These are phyloP conservation scores for Apiospora aurea DNA, from an alignment of 2,329 filamentous ascomycete genomes.

Conservation along the genomic window DNA sequence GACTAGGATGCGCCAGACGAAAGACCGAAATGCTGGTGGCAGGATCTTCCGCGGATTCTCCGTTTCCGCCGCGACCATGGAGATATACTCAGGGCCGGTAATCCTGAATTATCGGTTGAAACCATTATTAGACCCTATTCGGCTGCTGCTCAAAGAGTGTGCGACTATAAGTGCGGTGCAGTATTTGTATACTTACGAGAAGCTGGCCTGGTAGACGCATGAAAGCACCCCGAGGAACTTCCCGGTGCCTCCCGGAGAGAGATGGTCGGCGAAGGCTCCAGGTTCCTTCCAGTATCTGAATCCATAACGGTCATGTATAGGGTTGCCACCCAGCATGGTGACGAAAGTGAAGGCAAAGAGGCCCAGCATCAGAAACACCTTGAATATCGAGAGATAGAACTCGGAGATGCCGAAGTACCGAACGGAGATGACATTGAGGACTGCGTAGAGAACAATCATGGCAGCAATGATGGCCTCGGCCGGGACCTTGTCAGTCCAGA, in stretches of 20 bases:
- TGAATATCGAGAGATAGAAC: conserved; percentile 52
- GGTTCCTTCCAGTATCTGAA: conserved; percentile 52
- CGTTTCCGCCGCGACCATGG: conserved; percentile 73
- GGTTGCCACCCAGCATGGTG: conserved; percentile 51
- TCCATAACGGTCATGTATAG: conserved; percentile 42
- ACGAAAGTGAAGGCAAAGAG: conserved; percentile 48
- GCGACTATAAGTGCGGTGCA: too few species aligned
- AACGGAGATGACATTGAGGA: conserved; percentile 50
- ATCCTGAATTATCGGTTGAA: conserved; percentile 56
- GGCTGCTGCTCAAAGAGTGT: neutral
- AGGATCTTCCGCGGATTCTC: conserved; percentile 69
- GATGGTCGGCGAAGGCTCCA: conserved; percentile 61
- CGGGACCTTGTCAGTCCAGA: conserved; percentile 55
- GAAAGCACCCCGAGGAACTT: conserved; percentile 47
- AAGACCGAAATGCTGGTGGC: conserved; percentile 74
- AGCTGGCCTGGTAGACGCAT: conserved; percentile 21
- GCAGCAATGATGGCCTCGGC: conserved; percentile 53
- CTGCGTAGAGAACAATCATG: conserved; percentile 49
- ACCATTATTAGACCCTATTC: conserved; percentile 46
- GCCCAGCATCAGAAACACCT: conserved; percentile 42
- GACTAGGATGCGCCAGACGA: conserved; percentile 74
- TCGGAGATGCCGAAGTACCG: conserved; percentile 51
- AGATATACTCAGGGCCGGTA: conserved; percentile 72
- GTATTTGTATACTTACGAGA: conserved; percentile 21
- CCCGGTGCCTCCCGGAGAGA: conserved; percentile 59